These are phyloP conservation scores for Exophiala phaeomuriformis DNA, from an alignment of 2,329 filamentous ascomycete species.

Conservation along the genomic window DNA sequence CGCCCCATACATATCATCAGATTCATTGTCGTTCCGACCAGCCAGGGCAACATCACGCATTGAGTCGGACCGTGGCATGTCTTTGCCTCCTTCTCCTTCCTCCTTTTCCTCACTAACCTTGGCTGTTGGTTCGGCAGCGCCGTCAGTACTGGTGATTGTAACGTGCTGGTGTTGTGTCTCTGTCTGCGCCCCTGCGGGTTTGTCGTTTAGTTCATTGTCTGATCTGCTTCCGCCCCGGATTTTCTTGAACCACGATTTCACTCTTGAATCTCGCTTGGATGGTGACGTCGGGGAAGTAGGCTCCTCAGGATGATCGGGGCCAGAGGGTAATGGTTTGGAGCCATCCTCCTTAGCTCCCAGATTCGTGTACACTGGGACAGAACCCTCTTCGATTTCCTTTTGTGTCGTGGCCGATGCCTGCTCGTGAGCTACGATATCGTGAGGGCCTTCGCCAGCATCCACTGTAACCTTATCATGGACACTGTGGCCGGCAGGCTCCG, in stretches of 20 bases:
- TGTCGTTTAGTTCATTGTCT: constrained; percentile 15
- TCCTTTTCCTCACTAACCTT: constrained; percentile 2
- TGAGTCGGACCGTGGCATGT: constrained; percentile 17
- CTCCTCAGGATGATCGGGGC: constrained; percentile 3
- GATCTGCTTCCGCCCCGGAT: constrained; percentile 19
- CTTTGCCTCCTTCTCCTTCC: neutral
- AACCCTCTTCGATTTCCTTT: neutral
- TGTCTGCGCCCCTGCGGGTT: neutral
- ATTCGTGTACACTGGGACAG: constrained; percentile 2
- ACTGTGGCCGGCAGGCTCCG: constrained; percentile 7
- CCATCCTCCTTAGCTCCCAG: constrained; percentile 2
- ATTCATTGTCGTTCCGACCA: constrained; percentile 22
- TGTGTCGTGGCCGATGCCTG: constrained; percentile 1
- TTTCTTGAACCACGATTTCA: constrained; percentile 24
- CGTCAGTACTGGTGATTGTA: neutral
- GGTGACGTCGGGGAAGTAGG: constrained; percentile 16
- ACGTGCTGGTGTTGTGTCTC: constrained; percentile 1
- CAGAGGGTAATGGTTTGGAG: constrained; percentile 4
- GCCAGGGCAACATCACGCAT: constrained; percentile 28
- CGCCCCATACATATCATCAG: constrained; percentile 25
- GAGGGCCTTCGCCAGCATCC: constrained; percentile 11
- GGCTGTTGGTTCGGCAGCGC: neutral
- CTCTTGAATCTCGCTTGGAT: constrained; percentile 21
- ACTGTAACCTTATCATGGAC: constrained; percentile 20
- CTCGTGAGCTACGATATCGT: constrained; percentile 6